Evolutionary conservation across 768 basidiomycete genomes (phyloP).

Genomic region (Amanita pseudoporphyria): DNA sequence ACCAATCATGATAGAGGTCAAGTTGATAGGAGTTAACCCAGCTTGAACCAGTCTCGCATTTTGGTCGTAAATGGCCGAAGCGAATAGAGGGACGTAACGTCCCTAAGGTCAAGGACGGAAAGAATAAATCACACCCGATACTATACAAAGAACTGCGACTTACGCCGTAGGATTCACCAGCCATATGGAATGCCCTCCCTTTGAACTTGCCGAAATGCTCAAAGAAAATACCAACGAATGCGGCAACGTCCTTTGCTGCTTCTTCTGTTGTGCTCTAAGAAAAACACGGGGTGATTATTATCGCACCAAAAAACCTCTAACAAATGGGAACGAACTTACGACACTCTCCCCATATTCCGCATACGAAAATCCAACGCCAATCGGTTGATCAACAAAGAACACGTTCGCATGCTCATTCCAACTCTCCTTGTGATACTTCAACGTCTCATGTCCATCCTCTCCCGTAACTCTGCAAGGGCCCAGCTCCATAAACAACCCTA

Average conservation of each 20-base stretch:
- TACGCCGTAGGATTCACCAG: no score
- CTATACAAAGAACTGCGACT: constrained; percentile 15
- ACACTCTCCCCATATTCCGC: constrained; percentile 54
- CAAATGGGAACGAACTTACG: constrained; percentile 27
- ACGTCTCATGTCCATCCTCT: no score
- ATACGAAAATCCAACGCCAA: no score
- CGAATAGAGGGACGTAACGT: constrained; percentile 66
- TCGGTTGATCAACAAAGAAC: no score
- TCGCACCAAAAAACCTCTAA: no score
- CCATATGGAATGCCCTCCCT: no score
- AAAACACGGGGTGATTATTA: no score
- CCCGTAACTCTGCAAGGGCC: no score
- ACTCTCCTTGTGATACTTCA: no score
- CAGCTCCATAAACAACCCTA: constrained; percentile 62
- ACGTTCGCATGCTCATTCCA: no score
- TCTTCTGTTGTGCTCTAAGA: constrained; percentile 54
- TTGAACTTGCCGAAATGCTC: constrained; percentile 65
- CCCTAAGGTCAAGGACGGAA: constrained; percentile 37
- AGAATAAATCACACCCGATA: background rate
- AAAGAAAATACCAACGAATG: constrained; percentile 66
- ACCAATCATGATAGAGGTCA: constrained; percentile 67
- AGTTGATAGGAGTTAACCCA: constrained; percentile 50
- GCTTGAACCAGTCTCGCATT: constrained; percentile 45
- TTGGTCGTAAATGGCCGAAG: constrained; percentile 66
- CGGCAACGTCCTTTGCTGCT: no score